Conservation (phyloP, 2,329 filamentous ascomycete genomes). For the Tricladium varicosporioides region DNA sequence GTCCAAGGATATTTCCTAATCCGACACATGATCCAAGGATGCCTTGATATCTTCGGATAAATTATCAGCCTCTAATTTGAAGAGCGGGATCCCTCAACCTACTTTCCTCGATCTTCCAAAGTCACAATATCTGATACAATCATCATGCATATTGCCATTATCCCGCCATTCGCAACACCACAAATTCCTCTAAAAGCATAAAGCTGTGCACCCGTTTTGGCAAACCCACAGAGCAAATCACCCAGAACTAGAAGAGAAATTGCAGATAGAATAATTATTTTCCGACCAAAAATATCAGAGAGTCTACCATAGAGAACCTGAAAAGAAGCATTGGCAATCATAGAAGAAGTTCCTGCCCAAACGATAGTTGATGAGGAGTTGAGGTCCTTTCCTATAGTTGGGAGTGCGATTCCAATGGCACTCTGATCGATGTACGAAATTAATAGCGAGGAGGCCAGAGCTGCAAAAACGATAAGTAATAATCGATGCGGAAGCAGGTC, state of each 20-base stretch:
- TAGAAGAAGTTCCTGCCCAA: not conserved
- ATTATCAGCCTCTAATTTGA: not conserved
- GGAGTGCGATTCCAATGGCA: not conserved
- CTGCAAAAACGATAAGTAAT: not conserved
- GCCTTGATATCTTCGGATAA: conserved; percentile 31
- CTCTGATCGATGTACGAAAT: not conserved
- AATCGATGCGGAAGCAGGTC: not conserved
- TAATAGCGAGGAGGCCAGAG: not conserved
- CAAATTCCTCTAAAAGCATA: conserved; percentile 52
- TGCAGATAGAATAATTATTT: conserved; percentile 32
- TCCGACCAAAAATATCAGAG: conserved; percentile 47
- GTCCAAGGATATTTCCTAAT: conserved; percentile 26
- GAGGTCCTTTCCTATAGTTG: not conserved
- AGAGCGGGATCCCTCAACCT: conserved; percentile 8
- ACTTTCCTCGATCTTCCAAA: conserved; percentile 44
- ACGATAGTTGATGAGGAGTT: not conserved
- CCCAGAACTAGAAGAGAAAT: conserved; percentile 44
- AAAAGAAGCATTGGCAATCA: conserved; percentile 35
- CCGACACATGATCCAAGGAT: conserved; percentile 26
- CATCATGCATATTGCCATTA: conserved; percentile 44
- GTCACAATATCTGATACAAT: conserved; percentile 50
- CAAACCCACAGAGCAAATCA: conserved; percentile 43
- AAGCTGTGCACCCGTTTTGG: conserved; percentile 40
- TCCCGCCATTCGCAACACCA: conserved; percentile 48
- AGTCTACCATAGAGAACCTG: conserved; percentile 46